phyloP scores from a whole-genome alignment of 2,329 filamentous ascomycete species.

The Arthrocladium fulminans region DNA sequence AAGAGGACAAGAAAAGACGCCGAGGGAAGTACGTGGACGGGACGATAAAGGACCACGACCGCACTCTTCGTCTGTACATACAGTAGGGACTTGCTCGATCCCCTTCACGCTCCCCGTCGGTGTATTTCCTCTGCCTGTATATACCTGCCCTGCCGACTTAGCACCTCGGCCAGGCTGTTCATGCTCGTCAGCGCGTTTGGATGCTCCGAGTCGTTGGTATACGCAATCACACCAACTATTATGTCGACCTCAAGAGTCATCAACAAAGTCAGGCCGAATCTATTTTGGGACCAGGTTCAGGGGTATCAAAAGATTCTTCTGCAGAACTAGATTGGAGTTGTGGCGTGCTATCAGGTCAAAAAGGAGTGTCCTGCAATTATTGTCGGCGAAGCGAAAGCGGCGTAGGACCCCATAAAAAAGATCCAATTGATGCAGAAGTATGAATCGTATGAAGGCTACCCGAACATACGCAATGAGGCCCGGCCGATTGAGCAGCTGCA shows the following conservation, averaged over 20 bases:
- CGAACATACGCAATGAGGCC: background rate
- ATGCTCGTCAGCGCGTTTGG: no score
- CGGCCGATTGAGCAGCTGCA: background rate
- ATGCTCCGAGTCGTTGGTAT: background rate
- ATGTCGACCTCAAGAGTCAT: background rate
- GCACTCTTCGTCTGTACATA: no score
- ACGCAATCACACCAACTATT: background rate
- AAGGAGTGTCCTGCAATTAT: background rate
- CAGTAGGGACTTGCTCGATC: no score
- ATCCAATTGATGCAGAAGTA: background rate
- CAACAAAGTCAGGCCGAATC: background rate
- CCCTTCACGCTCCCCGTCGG: no score
- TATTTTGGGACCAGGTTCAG: background rate
- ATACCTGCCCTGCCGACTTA: no score
- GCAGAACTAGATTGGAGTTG: background rate
- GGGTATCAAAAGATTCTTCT: background rate
- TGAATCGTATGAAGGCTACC: background rate
- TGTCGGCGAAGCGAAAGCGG: background rate
- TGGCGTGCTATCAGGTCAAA: background rate
- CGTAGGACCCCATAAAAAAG: background rate
- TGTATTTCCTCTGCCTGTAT: no score
- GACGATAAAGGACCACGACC: no score
- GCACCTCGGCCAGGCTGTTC: no score
- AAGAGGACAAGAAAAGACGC: no score
- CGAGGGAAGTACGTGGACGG: no score